Base-by-base conservation (phyloP, 1,284 basidiomycete genomes). In the Leccinum solheimii region DNA sequence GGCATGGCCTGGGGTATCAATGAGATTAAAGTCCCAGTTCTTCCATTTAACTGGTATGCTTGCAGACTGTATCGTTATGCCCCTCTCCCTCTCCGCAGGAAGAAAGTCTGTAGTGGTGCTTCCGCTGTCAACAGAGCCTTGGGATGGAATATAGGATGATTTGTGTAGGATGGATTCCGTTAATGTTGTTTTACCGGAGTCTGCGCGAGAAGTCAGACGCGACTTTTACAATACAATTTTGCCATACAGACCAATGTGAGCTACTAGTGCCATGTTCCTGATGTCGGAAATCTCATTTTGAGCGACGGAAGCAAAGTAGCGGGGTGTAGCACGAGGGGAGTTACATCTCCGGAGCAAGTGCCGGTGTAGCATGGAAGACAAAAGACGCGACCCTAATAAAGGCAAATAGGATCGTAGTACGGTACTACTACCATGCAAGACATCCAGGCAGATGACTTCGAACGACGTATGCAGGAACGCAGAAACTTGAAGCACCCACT, bases 11-110 rank as follows among this genome's bases (percentile, higher is more conserved):
- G 94, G 94, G 5, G 94, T 96, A 70, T 96, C 94, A 55, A 96
- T 89, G 43, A 96, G 82, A 68, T 95, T 95, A 75, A 93, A 91
- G 3, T 82, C 86, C 85, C 90, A 92, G 63, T 85, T 73, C 70
- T 88, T 86, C 94, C 94, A 96, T 72, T 85, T 83, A n/a, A 95
- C 90, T 0, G 94, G 94, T 58, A 96, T 93, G 73, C 92, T 94
- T 13, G 94, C 94, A 16, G 91, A 92, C 70, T 96, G 94, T 63
- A 96, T 94, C 1, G 94, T 96, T 65, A 96, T 96, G 5, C 94
- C 94, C 55, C 94, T 81, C 74, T 94, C 92, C 55, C 94, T 82
- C 75, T 96, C 94, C 2, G 92, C 91, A 13, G 94, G 94, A 11
- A 96, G 79, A 67, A 95, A 96, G 73, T 96, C 94, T 1, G 94